Conservation (phyloP, 192 early-diverging fungal species). For the Phycomyces blakesleeanus region DNA sequence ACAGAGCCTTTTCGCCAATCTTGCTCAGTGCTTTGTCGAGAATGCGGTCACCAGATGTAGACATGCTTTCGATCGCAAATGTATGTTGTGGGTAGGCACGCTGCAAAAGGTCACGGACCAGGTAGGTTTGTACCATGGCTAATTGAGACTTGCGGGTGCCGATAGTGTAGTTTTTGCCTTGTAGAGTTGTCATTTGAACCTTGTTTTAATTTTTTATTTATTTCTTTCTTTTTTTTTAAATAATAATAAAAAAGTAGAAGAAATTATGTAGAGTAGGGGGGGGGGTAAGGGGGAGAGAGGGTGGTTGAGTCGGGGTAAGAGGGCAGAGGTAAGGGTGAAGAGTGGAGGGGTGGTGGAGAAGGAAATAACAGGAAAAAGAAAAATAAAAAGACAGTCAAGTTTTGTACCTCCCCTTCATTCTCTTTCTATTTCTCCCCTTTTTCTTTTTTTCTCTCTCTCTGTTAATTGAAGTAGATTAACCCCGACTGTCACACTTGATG, state of each 20-base stretch:
- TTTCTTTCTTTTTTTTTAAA: too few species aligned
- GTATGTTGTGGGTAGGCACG: conserved; percentile 37
- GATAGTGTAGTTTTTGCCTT: conserved; percentile 30
- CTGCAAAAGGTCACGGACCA: conserved; percentile 59
- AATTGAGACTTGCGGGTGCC: conserved; percentile 87
- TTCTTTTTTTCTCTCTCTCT: too few species aligned
- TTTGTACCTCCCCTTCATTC: too few species aligned
- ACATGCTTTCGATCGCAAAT: conserved; percentile 58
- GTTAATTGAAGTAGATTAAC: too few species aligned
- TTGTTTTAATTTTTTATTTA: too few species aligned
- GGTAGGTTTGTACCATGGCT: conserved; percentile 80
- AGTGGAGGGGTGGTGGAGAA: neutral
- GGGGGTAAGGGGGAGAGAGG: neutral
- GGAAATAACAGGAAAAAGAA: too few species aligned
- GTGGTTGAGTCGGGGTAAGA: too few species aligned
- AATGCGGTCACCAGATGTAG: conserved; percentile 77
- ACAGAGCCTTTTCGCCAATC: conserved; percentile 88
- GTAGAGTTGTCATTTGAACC: neutral
- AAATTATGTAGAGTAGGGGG: neutral
- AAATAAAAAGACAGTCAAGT: too few species aligned
- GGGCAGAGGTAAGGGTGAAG: neutral
- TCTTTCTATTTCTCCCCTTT: too few species aligned
- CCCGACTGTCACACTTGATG: too few species aligned
- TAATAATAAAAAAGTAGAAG: neutral
- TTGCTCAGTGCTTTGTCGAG: conserved; percentile 80